Conservation (phyloP, 495 filamentous ascomycete species). For the Aeminium ludgeri region DNA sequence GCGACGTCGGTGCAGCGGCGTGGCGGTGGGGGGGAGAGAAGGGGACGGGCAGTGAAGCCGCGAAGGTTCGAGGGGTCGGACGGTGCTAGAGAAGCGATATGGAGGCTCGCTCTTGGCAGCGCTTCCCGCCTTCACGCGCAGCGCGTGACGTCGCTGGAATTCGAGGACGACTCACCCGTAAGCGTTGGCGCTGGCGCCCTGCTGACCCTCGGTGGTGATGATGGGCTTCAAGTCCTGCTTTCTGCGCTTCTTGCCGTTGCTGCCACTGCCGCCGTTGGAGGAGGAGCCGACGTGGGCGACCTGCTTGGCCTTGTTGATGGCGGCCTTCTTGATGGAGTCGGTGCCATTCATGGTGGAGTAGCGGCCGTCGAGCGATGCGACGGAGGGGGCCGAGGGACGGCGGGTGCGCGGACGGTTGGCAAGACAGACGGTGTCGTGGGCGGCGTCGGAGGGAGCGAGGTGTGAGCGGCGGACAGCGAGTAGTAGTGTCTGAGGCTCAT, state of each 20-base stretch:
- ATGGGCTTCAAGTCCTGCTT: slow-evolving; percentile 27
- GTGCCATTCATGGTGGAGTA: slow-evolving; percentile 50
- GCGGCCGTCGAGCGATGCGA: neutral
- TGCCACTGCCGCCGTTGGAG: neutral
- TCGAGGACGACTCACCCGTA: slow-evolving; percentile 19
- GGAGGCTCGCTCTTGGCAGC: no score
- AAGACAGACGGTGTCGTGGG: no score
- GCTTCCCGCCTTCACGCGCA: no score
- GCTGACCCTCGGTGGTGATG: slow-evolving; percentile 25
- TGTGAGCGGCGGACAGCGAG: no score
- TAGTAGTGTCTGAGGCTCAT: no score
- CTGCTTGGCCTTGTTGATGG: slow-evolving; percentile 65
- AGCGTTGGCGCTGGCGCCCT: slow-evolving; percentile 25
- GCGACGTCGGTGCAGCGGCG: neutral
- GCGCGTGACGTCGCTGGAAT: no score
- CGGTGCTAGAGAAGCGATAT: no score
- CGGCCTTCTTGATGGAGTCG: slow-evolving; percentile 51
- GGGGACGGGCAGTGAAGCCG: neutral
- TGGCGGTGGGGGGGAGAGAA: neutral
- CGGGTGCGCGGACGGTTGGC: no score
- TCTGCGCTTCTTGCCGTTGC: slow-evolving; percentile 28
- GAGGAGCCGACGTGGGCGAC: slow-evolving; percentile 33
- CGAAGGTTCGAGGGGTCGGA: no score
- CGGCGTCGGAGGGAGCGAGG: no score
- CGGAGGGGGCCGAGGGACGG: neutral